Evolutionary conservation across 345 rosid species (phyloP).

Genomic region (Eucalyptus melliodora): DNA sequence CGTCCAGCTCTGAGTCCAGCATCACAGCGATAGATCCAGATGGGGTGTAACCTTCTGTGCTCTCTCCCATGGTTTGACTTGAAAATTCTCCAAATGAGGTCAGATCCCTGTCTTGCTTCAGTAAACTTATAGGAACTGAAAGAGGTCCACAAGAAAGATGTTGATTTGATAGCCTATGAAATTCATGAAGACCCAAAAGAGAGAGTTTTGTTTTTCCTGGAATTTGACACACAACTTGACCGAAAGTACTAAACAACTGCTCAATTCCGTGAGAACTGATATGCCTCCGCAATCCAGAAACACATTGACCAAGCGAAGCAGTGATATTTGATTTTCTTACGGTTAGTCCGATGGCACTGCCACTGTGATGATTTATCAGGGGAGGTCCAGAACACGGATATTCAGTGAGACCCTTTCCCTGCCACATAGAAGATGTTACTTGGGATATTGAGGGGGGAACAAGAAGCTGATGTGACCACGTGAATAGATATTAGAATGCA

Average conservation of each 20-base stretch:
- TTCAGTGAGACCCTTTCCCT: conserved; percentile 53
- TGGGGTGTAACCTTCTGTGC: background rate
- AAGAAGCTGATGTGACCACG: background rate
- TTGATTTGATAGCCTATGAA: conserved; percentile 12
- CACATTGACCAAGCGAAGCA: conserved; percentile 60
- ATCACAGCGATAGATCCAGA: conserved; percentile 40
- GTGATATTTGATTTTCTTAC: conserved; percentile 44
- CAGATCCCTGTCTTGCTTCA: conserved; percentile 4
- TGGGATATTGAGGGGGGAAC: background rate
- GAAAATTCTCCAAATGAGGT: conserved; percentile 8
- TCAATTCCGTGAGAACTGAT: conserved; percentile 5
- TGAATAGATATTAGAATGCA: background rate
- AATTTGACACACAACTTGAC: conserved; percentile 55
- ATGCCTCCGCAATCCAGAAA: conserved; percentile 23
- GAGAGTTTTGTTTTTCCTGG: conserved; percentile 45
- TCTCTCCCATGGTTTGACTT: conserved; percentile 1
- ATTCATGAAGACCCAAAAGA: conserved; percentile 43
- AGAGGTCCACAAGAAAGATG: conserved; percentile 28
- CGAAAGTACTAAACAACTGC: conserved; percentile 50
- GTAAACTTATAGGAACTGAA: conserved; percentile 32
- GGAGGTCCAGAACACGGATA: conserved; percentile 58
- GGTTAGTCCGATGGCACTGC: conserved; percentile 48
- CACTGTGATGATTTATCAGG: conserved; percentile 41
- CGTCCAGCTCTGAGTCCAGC: conserved; percentile 59
- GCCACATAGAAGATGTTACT: background rate